Evolutionary conservation across 2,329 filamentous ascomycete species (phyloP).

Genomic region (Sordariomycetes sp.): DNA sequence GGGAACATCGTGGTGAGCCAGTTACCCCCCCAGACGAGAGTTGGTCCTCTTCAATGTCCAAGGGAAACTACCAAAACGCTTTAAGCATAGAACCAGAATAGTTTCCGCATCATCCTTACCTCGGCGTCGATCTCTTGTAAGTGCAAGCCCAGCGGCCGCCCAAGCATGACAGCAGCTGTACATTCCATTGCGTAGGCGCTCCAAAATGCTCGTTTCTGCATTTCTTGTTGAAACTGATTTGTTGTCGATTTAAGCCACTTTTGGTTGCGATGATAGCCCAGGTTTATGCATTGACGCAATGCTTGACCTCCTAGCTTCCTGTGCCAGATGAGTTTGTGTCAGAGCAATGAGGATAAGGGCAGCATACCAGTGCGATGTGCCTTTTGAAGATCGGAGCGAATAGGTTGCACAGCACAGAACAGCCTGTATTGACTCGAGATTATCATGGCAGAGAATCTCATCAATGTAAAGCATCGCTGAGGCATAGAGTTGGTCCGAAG

Average conservation of each 20-base stretch:
- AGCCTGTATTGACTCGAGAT: conserved; percentile 19
- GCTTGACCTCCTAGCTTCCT: conserved; percentile 19
- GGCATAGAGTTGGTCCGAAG: conserved; percentile 8
- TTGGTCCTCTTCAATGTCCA: too few species aligned
- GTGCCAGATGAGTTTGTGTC: conserved; percentile 3
- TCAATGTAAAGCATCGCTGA: conserved; percentile 12
- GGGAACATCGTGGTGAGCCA: too few species aligned
- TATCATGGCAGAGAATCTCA: conserved; percentile 12
- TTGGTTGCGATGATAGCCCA: conserved; percentile 16
- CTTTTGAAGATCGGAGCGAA: conserved; percentile 16
- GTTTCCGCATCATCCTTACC: too few species aligned
- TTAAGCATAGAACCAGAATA: too few species aligned
- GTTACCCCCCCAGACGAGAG: too few species aligned
- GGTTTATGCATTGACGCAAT: conserved; percentile 18
- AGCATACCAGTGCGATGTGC: conserved; percentile 13
- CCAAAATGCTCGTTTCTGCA: conserved; percentile 7
- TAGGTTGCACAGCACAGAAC: conserved; percentile 21
- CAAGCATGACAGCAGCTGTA: conserved; percentile 3
- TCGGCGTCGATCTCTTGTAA: too few species aligned
- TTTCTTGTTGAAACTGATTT: conserved; percentile 2
- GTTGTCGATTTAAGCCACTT: not conserved
- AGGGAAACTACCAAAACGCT: too few species aligned
- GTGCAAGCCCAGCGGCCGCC: conserved; percentile 3
- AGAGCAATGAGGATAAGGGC: not conserved
- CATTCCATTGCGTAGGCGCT: conserved; percentile 6